phyloP scores from a whole-genome alignment of 1,284 basidiomycete species.

The Erythrobasidium hasegawianum region DNA sequence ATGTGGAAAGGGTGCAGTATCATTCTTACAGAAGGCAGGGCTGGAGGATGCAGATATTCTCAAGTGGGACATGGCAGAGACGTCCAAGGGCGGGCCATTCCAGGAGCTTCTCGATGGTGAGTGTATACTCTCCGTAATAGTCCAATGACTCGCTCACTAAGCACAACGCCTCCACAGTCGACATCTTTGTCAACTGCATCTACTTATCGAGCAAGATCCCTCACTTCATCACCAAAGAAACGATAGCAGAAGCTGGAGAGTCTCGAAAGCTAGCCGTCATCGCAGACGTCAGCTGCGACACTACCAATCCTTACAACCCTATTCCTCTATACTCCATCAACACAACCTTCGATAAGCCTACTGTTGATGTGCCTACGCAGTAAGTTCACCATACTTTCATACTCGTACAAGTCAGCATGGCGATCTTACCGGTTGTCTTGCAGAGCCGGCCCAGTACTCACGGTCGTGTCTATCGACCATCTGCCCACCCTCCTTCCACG shows the following conservation, averaged over 20 bases:
- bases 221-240: conserved; percentile 74
- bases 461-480: conserved; percentile 95
- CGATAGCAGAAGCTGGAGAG: conserved; percentile 66
- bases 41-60: conserved; percentile 85
- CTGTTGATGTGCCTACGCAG: conserved; percentile 78
- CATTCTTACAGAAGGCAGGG: conserved; percentile 90
- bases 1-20: conserved; percentile 94
- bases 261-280: conserved; percentile 72
- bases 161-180: conserved; percentile 66
- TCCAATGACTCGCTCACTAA: neutral
- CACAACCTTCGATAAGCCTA: conserved; percentile 91
- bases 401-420: neutral
- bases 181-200: conserved; percentile 99
- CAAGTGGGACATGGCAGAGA: conserved; percentile 98
- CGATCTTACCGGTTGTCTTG: too few relatives aligned
- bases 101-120: conserved; percentile 78
- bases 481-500: conserved; percentile 91
- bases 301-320: conserved; percentile 97
- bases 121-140: conserved; percentile 36
- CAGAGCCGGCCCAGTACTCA: conserved; percentile 57
- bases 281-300: conserved; percentile 98
- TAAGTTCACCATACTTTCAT: conserved; percentile 51
- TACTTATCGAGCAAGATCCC: conserved; percentile 89
- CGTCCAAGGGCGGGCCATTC: conserved; percentile 95
- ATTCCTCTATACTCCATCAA: conserved; percentile 94